Evolutionary conservation across 345 rosid species (phyloP).

Genomic region (Acer negundo): DNA sequence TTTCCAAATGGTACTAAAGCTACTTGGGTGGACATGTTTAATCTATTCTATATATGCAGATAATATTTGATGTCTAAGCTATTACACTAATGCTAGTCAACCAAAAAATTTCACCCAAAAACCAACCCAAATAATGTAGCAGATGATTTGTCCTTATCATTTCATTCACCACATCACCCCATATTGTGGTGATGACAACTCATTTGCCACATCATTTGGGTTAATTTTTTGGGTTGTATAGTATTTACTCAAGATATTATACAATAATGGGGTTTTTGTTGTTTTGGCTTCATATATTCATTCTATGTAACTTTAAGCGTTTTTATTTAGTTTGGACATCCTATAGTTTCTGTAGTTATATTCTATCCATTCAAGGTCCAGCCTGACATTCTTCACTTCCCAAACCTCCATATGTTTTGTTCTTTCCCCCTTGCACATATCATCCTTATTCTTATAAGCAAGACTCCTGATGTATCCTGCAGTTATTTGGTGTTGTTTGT

Average conservation of each 20-base stretch:
- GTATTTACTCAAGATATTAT: background rate
- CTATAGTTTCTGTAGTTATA: background rate
- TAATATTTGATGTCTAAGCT: background rate
- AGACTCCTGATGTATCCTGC: background rate
- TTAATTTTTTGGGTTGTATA: too few relatives aligned
- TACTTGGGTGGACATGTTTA: background rate
- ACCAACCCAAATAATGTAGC: too few relatives aligned
- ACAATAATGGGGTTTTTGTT: background rate
- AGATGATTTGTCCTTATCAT: too few relatives aligned
- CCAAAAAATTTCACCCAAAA: too few relatives aligned
- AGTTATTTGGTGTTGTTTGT: background rate
- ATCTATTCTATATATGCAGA: background rate
- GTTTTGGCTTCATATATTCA: background rate
- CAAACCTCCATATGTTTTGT: background rate
- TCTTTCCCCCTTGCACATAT: background rate
- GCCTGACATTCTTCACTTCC: background rate
- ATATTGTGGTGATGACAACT: too few relatives aligned
- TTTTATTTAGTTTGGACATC: background rate
- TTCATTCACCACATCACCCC: too few relatives aligned
- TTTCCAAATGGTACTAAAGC: background rate
- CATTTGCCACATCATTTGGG: too few relatives aligned
- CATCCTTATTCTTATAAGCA: background rate
- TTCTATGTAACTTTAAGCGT: background rate
- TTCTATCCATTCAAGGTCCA: background rate
- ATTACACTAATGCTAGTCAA: background rate